Evolutionary conservation across 306 rosid genomes (phyloP), one percentile per base, ranked within the genome.

Genomic region (Castanea sativa): DNA sequence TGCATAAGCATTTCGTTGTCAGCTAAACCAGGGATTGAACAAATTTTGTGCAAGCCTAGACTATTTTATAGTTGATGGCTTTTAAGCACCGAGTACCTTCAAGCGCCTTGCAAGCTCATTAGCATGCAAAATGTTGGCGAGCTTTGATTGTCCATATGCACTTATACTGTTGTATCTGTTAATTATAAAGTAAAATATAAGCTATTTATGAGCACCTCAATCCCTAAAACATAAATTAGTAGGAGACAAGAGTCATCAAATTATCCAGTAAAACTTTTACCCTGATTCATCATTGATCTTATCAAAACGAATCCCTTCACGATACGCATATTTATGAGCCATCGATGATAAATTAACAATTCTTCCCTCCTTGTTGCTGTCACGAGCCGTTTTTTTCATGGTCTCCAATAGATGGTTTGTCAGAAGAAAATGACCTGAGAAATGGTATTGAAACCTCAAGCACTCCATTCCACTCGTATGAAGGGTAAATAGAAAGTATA

Each of bases 91-190:
- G 15, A 55, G 35, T 86, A 94, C 97, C 97, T 94, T 89, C 77
- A 94, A 85, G 81, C 86, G 91, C 84, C 89, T 91, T 55, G 97
- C 57, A 63, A 94, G 97, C 84, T 92, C 97, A 19, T 87, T 89
- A 23, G 96, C 93, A 60, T 94, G 97, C 76, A 94, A 80, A 73
- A 91, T 80, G 76, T 94, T 92, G 25, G 97, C 86, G 57, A 94
- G 97, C 87, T 94, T 94, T 69, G 97, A 91, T 75, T 91, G 97
- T 53, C 89, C 91, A 88, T 92, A 92, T 52, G 97, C 97, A 49
- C 0, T 73, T 78, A 77, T 55, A 78, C 86, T 76, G 80, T 32
- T 69, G 84, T 89, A 89, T 75, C 98, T 92, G 86, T 38, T 80
- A 78, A 49, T 55, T 56, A 35, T 51, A 74, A 70, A 68, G 74